Conservation (phyloP, 805 yeast genomes). For the Wickerhamiella hasegawae region DNA sequence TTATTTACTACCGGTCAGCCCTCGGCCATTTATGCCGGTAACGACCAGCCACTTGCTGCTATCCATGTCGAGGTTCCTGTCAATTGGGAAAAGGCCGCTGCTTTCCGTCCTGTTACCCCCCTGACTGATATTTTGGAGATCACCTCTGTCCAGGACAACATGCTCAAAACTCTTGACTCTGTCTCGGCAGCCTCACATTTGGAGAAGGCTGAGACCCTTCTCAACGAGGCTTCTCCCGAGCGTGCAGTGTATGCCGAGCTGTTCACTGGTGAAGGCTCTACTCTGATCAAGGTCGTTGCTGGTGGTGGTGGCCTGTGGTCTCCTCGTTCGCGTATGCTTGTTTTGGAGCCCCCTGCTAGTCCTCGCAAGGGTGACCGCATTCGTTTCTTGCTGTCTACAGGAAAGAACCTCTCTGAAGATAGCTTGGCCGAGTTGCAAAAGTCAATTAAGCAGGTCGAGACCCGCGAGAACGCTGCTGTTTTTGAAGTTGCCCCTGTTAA, state of each 20-base stretch:
- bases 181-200: conserved; percentile 42
- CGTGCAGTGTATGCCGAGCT: conserved; percentile 16
- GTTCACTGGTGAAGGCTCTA: conserved; percentile 11
- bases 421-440: conserved; percentile 9
- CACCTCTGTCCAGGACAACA: conserved; percentile 38
- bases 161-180: conserved; percentile 39
- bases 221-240: conserved; percentile 6
- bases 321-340: conserved; percentile 48
- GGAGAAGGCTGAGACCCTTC: conserved; percentile 21
- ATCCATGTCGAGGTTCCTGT: conserved; percentile 11
- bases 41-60: conserved; percentile 7
- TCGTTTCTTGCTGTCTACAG: conserved; percentile 23
- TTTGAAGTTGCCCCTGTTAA: conserved; percentile 18
- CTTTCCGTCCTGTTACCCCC: conserved; percentile 9
- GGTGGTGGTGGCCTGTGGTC: conserved; percentile 78
- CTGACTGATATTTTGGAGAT: conserved; percentile 22
- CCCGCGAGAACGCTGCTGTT: conserved; percentile 5
- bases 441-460: conserved; percentile 2
- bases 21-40: conserved; percentile 9
- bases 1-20: conserved; percentile 17
- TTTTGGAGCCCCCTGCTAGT: conserved; percentile 41
- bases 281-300: conserved; percentile 40
- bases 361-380: conserved; percentile 30
- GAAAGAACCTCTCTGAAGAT: conserved; percentile 1
- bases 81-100: conserved; percentile 1